phyloP scores from a whole-genome alignment of 208 protist species.

The Trichomonas tenax region DNA sequence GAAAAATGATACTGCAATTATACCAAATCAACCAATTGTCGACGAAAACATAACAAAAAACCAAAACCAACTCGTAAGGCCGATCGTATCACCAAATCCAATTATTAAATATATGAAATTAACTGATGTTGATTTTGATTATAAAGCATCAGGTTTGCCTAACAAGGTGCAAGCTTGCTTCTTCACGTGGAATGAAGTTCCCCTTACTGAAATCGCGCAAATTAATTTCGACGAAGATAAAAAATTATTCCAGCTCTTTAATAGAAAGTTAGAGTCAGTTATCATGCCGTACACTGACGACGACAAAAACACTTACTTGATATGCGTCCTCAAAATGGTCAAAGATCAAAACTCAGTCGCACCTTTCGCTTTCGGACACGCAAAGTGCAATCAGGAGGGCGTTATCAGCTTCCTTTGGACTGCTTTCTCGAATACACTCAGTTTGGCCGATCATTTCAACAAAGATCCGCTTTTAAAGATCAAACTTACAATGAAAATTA shows the following conservation, averaged over 20 bases:
- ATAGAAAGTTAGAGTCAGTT: not conserved
- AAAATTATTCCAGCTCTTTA: not conserved
- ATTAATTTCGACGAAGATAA: not conserved
- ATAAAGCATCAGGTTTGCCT: not conserved
- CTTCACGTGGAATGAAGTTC: not conserved
- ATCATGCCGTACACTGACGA: not conserved
- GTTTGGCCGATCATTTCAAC: not conserved
- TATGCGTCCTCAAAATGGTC: not conserved
- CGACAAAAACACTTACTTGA: not conserved
- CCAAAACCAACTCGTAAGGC: not conserved
- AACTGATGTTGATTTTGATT: not conserved
- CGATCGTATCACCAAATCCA: not conserved
- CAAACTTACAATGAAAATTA: not conserved
- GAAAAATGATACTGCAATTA: not conserved
- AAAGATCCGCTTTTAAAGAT: not conserved
- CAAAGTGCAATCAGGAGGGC: not conserved
- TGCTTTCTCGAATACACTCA: not conserved
- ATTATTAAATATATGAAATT: not conserved
- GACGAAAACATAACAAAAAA: not conserved
- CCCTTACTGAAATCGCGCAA: not conserved
- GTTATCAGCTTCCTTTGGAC: not conserved
- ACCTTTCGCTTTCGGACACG: not conserved
- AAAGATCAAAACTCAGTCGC: not conserved
- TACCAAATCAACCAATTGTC: not conserved
- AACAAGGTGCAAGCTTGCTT: not conserved